phyloP scores from a whole-genome alignment of 306 rosid species.

The Castanea crenata region DNA sequence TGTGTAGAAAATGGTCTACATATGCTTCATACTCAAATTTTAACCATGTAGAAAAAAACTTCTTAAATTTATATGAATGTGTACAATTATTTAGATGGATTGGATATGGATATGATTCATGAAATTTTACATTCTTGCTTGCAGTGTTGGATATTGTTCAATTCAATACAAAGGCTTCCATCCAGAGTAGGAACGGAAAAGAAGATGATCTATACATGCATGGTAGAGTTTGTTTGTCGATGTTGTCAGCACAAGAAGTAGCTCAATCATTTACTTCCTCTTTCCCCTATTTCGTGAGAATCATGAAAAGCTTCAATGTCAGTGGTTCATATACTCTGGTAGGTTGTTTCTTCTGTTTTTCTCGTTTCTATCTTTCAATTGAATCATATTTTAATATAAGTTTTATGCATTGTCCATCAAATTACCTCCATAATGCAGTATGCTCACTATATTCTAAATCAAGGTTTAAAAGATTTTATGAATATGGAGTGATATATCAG shows the following conservation, averaged over 20 bases:
- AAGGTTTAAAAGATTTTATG: background rate
- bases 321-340: constrained; percentile 90
- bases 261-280: constrained; percentile 71
- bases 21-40: constrained; percentile 5
- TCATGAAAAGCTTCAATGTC: constrained; percentile 89
- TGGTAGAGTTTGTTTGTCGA: constrained; percentile 45
- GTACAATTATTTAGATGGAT: too few relatives aligned
- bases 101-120: background rate
- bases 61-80: background rate
- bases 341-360: constrained; percentile 37
- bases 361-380: constrained; percentile 12
- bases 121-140: constrained; percentile 16
- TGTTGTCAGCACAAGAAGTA: constrained; percentile 53
- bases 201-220: constrained; percentile 38
- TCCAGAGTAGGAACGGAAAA: constrained; percentile 44
- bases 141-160: constrained; percentile 35
- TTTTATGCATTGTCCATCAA: constrained; percentile 8
- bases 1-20: constrained; percentile 4
- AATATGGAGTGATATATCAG: background rate
- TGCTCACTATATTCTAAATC: background rate
- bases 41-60: constrained; percentile 15
- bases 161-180: constrained; percentile 42
- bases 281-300: constrained; percentile 76
- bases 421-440: background rate
- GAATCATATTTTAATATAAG: constrained; percentile 3